Percentiles rank a stretch among this genome's conserved stretches.
Conservation (phyloP, 2,329 filamentous ascomycete species). For the Fusarium subglutinans region DNA sequence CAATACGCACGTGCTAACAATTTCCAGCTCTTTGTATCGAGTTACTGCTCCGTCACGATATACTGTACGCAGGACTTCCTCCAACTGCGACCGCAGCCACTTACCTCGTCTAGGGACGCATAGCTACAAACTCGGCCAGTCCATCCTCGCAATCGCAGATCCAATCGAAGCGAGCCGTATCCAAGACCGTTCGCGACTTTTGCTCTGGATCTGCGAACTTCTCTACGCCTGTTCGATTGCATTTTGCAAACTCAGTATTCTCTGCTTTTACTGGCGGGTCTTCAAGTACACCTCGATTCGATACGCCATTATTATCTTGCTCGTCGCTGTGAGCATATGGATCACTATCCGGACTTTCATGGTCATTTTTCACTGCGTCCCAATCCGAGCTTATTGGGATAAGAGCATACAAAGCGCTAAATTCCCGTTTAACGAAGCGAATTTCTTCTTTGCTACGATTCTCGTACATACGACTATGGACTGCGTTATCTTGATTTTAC, state of each 20-base stretch:
- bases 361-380: constrained; percentile 48
- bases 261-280: constrained; percentile 45
- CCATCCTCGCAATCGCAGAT: not conserved
- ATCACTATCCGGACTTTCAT: constrained; percentile 44
- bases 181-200: constrained; percentile 12
- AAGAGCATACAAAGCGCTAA: constrained; percentile 31
- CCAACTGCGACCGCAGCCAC: not conserved
- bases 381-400: constrained; percentile 47
- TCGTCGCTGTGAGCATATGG: constrained; percentile 37
- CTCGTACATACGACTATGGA: constrained; percentile 44
- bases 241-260: constrained; percentile 41
- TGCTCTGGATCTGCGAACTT: constrained; percentile 28
- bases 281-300: constrained; percentile 42
- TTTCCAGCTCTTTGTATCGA: constrained; percentile 3
- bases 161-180: not conserved
- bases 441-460: constrained; percentile 47
- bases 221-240: constrained; percentile 42
- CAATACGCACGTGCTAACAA: not conserved
- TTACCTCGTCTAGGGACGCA: constrained; percentile 23
- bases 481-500: constrained; percentile 12
- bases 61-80: constrained; percentile 7
- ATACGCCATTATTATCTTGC: constrained; percentile 38
- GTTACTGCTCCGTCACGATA: constrained; percentile 15
- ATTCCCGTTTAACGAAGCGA: constrained; percentile 44
- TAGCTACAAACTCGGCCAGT: constrained; percentile 25